A percentile compares a stretch with the other conserved stretches of the same genome.
These are phyloP conservation scores for Rhodosporidiobolus odoratus DNA, from an alignment of 768 basidiomycete species.

Conservation along the genomic window DNA sequence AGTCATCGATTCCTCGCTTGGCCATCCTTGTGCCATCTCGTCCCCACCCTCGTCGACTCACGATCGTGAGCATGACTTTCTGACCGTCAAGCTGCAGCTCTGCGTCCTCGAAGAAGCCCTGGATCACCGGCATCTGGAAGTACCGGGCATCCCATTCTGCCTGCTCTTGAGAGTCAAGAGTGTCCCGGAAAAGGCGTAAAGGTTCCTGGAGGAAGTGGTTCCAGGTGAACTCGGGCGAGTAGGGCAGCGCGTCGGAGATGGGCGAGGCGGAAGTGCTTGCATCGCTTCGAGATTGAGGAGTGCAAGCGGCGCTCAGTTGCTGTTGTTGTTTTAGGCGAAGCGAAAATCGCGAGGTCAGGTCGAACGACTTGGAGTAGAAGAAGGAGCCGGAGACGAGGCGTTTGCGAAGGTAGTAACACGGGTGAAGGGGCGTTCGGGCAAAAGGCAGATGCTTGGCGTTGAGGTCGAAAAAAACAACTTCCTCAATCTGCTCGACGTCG, in stretches of 20 bases:
- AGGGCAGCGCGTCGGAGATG: not conserved
- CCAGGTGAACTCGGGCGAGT: conserved; percentile 10
- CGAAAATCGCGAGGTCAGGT: conserved; percentile 5
- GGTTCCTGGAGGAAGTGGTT: conserved; percentile 18
- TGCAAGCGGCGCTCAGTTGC: not conserved
- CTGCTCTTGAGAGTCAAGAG: not conserved
- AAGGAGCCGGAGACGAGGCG: conserved; percentile 3
- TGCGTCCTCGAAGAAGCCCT: conserved; percentile 74
- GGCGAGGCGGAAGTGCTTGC: not conserved
- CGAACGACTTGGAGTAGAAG: conserved; percentile 4
- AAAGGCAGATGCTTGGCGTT: not conserved
- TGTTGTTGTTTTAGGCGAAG: not conserved
- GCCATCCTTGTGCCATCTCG: conserved; percentile 89
- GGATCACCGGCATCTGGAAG: conserved; percentile 84
- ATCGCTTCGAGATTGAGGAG: not conserved
- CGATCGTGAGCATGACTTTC: conserved; percentile 66
- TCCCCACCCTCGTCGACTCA: conserved; percentile 76
- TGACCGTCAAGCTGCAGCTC: conserved; percentile 49
- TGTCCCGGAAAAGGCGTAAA: not conserved
- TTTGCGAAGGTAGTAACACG: not conserved
- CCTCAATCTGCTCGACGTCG: conserved; percentile 1
- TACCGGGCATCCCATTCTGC: conserved; percentile 52
- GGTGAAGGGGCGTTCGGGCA: not conserved
- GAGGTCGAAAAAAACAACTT: conserved; percentile 19
- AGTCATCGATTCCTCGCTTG: conserved; percentile 85